Evolutionary conservation across 768 basidiomycete species (phyloP), one percentile per base, ranked within the genome.

Genomic region (Mycena chlorophos): DNA sequence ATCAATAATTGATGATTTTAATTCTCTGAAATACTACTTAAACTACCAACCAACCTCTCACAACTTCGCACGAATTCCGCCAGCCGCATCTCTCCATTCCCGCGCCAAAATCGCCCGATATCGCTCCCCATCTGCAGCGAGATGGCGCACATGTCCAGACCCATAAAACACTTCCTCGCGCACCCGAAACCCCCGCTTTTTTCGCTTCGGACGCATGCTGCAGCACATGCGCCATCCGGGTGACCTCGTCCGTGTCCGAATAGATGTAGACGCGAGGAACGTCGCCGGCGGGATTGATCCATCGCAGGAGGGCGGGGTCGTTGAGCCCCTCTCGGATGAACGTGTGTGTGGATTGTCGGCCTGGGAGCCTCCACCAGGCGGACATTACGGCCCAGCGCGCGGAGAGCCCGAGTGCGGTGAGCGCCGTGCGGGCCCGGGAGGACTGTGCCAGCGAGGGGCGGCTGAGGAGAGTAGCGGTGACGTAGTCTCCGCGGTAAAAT

Each of bases 161-260:
- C 46, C 19, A 14, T 8, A 10, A 26, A 47, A 47, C 25, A 23
- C 17, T n/a, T 47, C 19, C n/a, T 23, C 46, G 10, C n/a, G 16
- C 20, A 47, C 46, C n/a, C 25, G 14, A 14, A 47, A 26, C 4
- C 46, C 46, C 25, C 27, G 20, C 46, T 17, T 8, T 20, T 25
- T 25, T 47, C 5, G 46, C 46, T 4, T 20, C 46, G 10, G 16
- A 4, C 14, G 25, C 25, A 26, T 47, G 46, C 14, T n/a, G 4
- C 25, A 10, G 5, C 8, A 47, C 46, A 4, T 27, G 20, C 10
- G 20, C 25, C 46, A 20, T 16, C 4, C n/a, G 5, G 27, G 46
- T 8, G 20, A 47, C 46, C 25, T 47, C 46, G 46, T 47, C 46
- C 46, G 17, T 25, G n/a, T 47, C 46, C 4, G 46, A 47, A 47